Percentiles rank a stretch among this genome's conserved stretches.
Evolutionary conservation across 2,329 filamentous ascomycete genomes (phyloP).

Genomic region (Rugonectria rugulosa): DNA sequence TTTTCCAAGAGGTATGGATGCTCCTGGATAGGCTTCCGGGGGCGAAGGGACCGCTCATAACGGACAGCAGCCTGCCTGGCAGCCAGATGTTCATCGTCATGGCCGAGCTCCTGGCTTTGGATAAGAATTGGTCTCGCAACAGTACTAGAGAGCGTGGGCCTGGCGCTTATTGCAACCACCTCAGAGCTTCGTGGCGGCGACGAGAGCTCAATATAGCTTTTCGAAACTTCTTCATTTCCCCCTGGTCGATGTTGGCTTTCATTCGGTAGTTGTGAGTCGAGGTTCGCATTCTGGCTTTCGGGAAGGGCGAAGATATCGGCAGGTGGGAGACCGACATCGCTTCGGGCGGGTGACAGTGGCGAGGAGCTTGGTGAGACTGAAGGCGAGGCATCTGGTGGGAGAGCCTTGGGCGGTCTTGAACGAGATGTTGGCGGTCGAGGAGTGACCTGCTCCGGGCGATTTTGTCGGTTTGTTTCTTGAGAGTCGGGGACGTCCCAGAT

Average conservation of each 20-base stretch:
- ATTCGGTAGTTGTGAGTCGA: conserved; percentile 5
- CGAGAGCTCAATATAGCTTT: conserved; percentile 47
- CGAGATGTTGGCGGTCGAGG: conserved; percentile 12
- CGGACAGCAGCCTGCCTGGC: conserved; percentile 41
- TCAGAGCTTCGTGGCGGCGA: conserved; percentile 41
- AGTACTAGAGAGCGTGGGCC: not conserved
- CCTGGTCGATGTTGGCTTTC: conserved; percentile 7
- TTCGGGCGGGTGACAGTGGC: conserved; percentile 33
- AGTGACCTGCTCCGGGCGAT: conserved; percentile 5
- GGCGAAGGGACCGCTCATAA: conserved; percentile 60
- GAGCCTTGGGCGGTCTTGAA: conserved; percentile 7
- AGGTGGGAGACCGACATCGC: conserved; percentile 36
- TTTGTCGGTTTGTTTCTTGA: conserved; percentile 25
- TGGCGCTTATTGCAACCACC: not conserved
- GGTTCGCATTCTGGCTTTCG: not conserved
- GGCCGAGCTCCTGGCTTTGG: conserved; percentile 28
- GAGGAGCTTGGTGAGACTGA: conserved; percentile 46
- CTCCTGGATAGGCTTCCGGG: conserved; percentile 67
- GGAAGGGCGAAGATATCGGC: conserved; percentile 29
- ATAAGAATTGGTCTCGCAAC: conserved; percentile 2
- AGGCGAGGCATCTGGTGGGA: conserved; percentile 17
- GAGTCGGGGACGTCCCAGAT: conserved; percentile 50
- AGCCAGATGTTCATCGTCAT: conserved; percentile 31
- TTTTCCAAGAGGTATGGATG: conserved; percentile 66
- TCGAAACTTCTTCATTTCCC: conserved; percentile 46